These are phyloP conservation scores for Lactarius sanguifluus DNA, from an alignment of 768 basidiomycete species.

Conservation along the genomic window DNA sequence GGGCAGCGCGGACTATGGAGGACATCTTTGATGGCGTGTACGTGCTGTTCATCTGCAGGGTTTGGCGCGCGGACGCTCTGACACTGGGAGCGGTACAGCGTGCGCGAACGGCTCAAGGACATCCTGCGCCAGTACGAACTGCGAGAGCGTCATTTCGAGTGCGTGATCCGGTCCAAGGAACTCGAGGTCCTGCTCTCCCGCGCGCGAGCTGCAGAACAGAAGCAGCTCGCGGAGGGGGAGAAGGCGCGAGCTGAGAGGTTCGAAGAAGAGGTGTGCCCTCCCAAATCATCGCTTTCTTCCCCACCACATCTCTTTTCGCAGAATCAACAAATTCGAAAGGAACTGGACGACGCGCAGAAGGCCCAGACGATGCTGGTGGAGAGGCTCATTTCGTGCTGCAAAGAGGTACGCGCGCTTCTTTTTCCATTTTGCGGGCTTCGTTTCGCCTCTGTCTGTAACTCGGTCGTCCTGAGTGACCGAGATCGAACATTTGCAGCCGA, in stretches of 20 bases:
- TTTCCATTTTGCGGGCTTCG: background rate
- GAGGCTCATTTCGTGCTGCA: constrained; percentile 81
- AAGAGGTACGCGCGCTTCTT: constrained; percentile 61
- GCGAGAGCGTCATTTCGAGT: constrained; percentile 90
- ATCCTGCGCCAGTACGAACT: constrained; percentile 86
- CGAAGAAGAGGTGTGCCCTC: constrained; percentile 67
- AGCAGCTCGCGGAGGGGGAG: constrained; percentile 77
- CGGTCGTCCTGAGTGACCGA: constrained; percentile 25
- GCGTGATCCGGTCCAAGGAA: constrained; percentile 89
- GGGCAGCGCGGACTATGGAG: constrained; percentile 72
- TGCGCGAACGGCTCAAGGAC: constrained; percentile 84
- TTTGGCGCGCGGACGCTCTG: background rate
- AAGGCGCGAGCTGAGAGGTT: constrained; percentile 62
- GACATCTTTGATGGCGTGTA: constrained; percentile 87
- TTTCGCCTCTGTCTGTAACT: background rate
- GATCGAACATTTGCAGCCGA: constrained; percentile 50
- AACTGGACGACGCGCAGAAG: constrained; percentile 77
- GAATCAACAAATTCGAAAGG: constrained; percentile 68
- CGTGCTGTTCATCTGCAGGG: constrained; percentile 37
- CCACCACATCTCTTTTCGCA: constrained; percentile 34
- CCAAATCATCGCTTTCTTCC: constrained; percentile 18
- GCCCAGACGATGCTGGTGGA: constrained; percentile 79
- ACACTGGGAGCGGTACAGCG: constrained; percentile 42
- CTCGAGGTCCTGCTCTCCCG: constrained; percentile 84
- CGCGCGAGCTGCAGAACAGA: constrained; percentile 85